Conservation (phyloP, 495 filamentous ascomycete genomes). For the Tuber umbilicatum region DNA sequence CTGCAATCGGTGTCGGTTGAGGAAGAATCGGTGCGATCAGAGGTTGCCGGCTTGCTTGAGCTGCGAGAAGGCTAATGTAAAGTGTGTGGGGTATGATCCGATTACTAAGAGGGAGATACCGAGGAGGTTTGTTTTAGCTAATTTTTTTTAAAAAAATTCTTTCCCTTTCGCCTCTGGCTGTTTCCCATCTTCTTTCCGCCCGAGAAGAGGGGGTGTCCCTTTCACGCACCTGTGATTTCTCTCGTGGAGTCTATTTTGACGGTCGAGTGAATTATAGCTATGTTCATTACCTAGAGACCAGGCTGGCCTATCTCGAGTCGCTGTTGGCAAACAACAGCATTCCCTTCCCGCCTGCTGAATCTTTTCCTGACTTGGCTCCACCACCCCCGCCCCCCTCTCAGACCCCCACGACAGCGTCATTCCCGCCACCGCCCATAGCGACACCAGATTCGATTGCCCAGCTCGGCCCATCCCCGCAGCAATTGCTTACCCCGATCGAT, state of each 20-base stretch:
- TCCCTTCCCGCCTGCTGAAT: slow-evolving; percentile 63
- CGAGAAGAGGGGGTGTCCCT: background rate
- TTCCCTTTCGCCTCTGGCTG: slow-evolving; percentile 5
- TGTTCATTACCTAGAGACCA: slow-evolving; percentile 85
- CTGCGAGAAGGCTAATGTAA: slow-evolving; percentile 82
- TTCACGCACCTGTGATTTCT: background rate
- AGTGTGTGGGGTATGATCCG: slow-evolving; percentile 90
- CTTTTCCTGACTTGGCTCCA: slow-evolving; percentile 63
- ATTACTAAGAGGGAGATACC: slow-evolving; percentile 93
- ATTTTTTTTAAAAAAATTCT: slow-evolving; percentile 20
- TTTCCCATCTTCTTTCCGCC: slow-evolving; percentile 10
- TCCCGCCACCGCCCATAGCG: slow-evolving; percentile 37
- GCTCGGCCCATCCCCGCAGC: slow-evolving; percentile 12
- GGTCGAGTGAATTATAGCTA: slow-evolving; percentile 54
- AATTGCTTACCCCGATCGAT: slow-evolving; percentile 27
- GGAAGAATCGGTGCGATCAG: slow-evolving; percentile 95
- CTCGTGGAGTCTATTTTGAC: slow-evolving; percentile 8
- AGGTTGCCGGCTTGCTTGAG: slow-evolving; percentile 78
- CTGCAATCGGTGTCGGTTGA: slow-evolving; percentile 82
- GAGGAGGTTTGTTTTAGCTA: slow-evolving; percentile 52
- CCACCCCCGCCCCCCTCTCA: slow-evolving; percentile 41
- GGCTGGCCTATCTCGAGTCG: slow-evolving; percentile 75
- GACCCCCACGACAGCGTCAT: slow-evolving; percentile 46
- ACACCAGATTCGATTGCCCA: slow-evolving; percentile 5
- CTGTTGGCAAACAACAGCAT: slow-evolving; percentile 64